Evolutionary conservation across 1,284 basidiomycete genomes (phyloP), one percentile per base, ranked within the genome.

Genomic region (Pseudozyma tsukubaensis): DNA sequence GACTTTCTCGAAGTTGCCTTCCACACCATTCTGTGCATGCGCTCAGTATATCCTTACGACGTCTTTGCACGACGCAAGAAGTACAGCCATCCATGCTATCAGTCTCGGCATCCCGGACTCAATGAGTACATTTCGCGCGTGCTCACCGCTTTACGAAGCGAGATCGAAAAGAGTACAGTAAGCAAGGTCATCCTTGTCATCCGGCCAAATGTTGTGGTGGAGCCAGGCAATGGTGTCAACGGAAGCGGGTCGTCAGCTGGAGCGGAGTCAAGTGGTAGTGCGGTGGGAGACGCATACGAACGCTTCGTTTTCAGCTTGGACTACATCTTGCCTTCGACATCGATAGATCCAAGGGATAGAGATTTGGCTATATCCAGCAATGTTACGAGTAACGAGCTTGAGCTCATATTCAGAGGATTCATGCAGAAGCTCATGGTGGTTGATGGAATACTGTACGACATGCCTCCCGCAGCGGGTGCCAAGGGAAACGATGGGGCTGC

Each of bases 21-120:
- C 63, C 94, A 97, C 83, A 92, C 91, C 1, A 92, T 98, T 65
- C 88, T 98, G 1, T 96, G 93, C 80, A 89, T 94, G 24, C 91
- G 95, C 24, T 90, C 91, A 69, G 89, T 98, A 50, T 98, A 98
- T 79, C 95, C 95, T 0, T 87, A 90, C 10, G 92, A 93, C 37
- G 87, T 96, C 13, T 98, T 98, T 83, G 88, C 91, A 24, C 89
- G 93, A 50, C 88, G 92, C 51, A 91, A 92, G 84, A 94, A 94
- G 83, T 96, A 94, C 85, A 90, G 92, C 57, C 91, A 91, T 0
- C 91, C 93, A 0, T 93, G 96, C 19, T 97, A 91, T 82, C 93
- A 97, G 85, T 94, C 92, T 4, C 91, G 94, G 6, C 93, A 95
- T 81, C 94, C 94, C 0, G 89, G 89, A 32, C 87, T 98, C 50